A percentile compares a stretch with the other conserved stretches of the same genome.
Evolutionary conservation across 2,329 filamentous ascomycete species (phyloP).

Genomic region (Microsporum canis): DNA sequence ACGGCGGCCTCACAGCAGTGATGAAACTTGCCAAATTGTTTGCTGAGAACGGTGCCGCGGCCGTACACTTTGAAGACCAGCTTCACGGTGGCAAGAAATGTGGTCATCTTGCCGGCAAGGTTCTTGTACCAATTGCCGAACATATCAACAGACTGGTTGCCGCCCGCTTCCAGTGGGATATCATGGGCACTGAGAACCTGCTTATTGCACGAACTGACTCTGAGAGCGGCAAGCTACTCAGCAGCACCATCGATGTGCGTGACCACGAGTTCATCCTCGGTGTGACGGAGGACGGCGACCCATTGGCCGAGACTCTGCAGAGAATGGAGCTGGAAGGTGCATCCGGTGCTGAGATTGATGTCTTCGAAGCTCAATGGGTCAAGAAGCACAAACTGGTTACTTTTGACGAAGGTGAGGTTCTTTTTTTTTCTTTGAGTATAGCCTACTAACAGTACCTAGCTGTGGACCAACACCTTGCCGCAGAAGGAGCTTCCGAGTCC

Average conservation of each 20-base stretch:
- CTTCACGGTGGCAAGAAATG: conserved; percentile 98
- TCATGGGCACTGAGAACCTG: conserved; percentile 93
- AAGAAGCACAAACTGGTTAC: conserved; percentile 73
- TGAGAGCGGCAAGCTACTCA: conserved; percentile 82
- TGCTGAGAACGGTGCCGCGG: conserved; percentile 90
- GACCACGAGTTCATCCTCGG: conserved; percentile 97
- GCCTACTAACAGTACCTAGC: conserved; percentile 36
- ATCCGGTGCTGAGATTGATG: conserved; percentile 66
- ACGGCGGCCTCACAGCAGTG: conserved; percentile 84
- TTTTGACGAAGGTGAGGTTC: conserved; percentile 61
- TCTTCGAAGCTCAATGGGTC: conserved; percentile 78
- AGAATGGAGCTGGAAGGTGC: conserved; percentile 77
- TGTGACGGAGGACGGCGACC: conserved; percentile 63
- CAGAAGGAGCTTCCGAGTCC: conserved; percentile 52
- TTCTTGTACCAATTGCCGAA: conserved; percentile 83
- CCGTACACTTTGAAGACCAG: conserved; percentile 96
- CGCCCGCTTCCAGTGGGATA: conserved; percentile 91
- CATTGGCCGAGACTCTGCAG: conserved; percentile 79
- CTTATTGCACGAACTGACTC: conserved; percentile 93
- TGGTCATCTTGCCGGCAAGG: conserved; percentile 90
- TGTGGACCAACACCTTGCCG: conserved; percentile 60
- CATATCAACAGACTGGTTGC: conserved; percentile 93
- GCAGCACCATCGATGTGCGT: conserved; percentile 79
- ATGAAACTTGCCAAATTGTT: conserved; percentile 96
- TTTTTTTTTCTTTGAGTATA: not conserved